Base-by-base conservation (phyloP, 163 green algal species). In the Picocystis sp. region DNA sequence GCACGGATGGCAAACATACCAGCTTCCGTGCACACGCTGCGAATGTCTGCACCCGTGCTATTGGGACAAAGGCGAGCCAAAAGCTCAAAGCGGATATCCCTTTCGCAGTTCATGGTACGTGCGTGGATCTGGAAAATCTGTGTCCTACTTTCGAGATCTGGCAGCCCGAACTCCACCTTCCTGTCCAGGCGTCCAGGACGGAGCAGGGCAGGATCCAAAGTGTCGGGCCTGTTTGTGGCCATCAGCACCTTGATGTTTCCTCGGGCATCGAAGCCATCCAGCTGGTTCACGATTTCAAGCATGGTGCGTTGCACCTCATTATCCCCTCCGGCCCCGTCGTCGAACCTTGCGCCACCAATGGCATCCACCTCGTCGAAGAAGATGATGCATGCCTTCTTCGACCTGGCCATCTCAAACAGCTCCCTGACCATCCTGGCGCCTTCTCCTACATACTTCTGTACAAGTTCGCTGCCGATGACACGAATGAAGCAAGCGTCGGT, bases 61-160 rank as follows among this genome's bases (percentile, higher is more conserved):
- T 95, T 97, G 55, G 90, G 91, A 71, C 91, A 99, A 19, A 98
- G 71, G 11, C 68, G 50, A 29, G 81, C 78, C 25, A 98, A 78
- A 44, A 98, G 81, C 81, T 98, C 89, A 60, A 87, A 96, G 5
- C 66, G 68, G 49, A 70, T 68, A 22, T 70, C 60, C 19, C 57
- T 73, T 76, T 97, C 89, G 47, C 82, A 87, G 58, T 83, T 89
- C 91, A 97, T 98, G 11, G 87, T 81, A 44, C 85, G 77, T 0
- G 89, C 94, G 73, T 99, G 91, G 68, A 99, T 99, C 60, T 90
- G 47, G 78, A 98, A 97, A 70, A 99, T 99, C 66, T 95, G 86
- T 9, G 89, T 91, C 47, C 90, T 66, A 22, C 58, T 76, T 66
- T 96, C 90, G 33, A 99, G 74, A 66, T 99, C 91, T 21, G 90